phyloP scores from a whole-genome alignment of 805 yeast species.

The Kodamaea laetipori region DNA sequence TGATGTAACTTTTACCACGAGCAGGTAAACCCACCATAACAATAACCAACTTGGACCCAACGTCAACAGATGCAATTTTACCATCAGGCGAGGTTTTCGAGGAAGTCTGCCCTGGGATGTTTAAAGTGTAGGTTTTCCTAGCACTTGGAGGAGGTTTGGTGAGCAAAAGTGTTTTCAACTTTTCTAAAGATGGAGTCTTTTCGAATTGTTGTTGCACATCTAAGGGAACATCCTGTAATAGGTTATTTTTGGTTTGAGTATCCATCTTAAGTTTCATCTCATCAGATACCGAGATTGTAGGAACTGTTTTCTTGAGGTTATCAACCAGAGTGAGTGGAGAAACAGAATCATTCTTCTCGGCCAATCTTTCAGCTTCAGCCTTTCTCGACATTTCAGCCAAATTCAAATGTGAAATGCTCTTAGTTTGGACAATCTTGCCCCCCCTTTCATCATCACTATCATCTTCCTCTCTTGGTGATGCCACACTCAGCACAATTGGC shows the following conservation, averaged over 20 bases:
- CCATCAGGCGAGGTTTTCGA: constrained; percentile 81
- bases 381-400: constrained; percentile 27
- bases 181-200: constrained; percentile 44
- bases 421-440: constrained; percentile 27
- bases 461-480: constrained; percentile 48
- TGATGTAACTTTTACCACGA: constrained; percentile 89
- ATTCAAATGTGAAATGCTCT: constrained; percentile 44
- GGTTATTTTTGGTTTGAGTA: constrained; percentile 12
- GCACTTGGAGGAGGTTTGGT: constrained; percentile 42
- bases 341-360: constrained; percentile 13
- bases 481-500: constrained; percentile 59
- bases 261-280: constrained; percentile 13
- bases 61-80: constrained; percentile 60
- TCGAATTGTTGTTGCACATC: constrained; percentile 39
- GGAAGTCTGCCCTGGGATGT: constrained; percentile 89
- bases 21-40: constrained; percentile 98
- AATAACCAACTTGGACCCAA: constrained; percentile 81
- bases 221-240: constrained; percentile 36
- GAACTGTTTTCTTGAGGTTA: background rate
- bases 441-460: constrained; percentile 34
- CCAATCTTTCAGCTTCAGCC: constrained; percentile 16
- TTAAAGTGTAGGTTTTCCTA: constrained; percentile 78
- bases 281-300: background rate
- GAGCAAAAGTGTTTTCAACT: constrained; percentile 35
- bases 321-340: constrained; percentile 16